A percentile compares a stretch with the other conserved stretches of the same genome.
phyloP scores from a whole-genome alignment of 2,329 filamentous ascomycete genomes.

The Sordariomycetes sp. region DNA sequence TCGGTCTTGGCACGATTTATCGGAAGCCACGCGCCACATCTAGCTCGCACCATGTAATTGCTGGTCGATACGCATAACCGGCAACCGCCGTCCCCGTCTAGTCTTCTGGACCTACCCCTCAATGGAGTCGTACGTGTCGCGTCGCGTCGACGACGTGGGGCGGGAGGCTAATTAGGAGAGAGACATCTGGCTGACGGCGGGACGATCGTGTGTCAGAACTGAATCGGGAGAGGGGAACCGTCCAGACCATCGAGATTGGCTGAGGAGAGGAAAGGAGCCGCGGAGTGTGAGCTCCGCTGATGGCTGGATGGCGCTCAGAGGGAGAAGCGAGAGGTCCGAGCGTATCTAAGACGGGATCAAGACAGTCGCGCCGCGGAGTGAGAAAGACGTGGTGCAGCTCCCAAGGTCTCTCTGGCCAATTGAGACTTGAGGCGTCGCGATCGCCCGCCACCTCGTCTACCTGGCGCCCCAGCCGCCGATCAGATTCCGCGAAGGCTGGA shows the following conservation, averaged over 20 bases:
- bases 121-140: background rate
- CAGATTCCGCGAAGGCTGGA: background rate
- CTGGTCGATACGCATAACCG: background rate
- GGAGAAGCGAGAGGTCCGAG: no score
- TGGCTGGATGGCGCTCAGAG: no score
- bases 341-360: no score
- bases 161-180: background rate
- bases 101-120: background rate
- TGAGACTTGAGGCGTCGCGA: background rate
- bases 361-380: no score
- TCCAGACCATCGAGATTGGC: no score
- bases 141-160: background rate
- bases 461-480: conserved; percentile 1
- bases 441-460: conserved; percentile 3
- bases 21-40: background rate
- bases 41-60: no score
- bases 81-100: background rate
- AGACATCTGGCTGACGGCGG: background rate
- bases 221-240: no score
- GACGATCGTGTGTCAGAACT: background rate
- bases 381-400: background rate
- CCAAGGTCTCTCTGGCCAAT: no score
- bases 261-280: no score
- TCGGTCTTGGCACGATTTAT: background rate
- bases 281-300: no score